phyloP scores from a whole-genome alignment of 208 protist genomes.

The Trypanosoma rangeli region DNA sequence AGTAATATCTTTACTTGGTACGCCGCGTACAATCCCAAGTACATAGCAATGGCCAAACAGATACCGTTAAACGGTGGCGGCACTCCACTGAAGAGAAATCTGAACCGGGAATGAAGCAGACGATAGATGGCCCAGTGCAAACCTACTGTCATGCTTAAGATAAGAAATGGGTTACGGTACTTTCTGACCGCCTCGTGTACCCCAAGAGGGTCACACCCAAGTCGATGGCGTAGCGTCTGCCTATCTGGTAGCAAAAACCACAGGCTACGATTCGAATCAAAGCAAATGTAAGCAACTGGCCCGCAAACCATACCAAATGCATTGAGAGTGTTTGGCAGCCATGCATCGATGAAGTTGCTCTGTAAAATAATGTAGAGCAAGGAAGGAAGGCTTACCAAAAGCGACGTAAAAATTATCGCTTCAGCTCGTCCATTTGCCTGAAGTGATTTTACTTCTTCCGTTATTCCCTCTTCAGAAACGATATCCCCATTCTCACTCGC shows the following conservation, averaged over 20 bases:
- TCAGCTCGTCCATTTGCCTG: conserved; percentile 67
- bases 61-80: conserved; percentile 66
- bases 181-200: conserved; percentile 42
- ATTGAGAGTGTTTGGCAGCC: conserved; percentile 61
- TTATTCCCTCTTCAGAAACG: conserved; percentile 10
- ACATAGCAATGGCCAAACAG: conserved; percentile 58
- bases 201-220: conserved; percentile 72
- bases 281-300: conserved; percentile 62
- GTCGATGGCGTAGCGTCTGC: conserved; percentile 26
- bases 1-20: conserved; percentile 57
- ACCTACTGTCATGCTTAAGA: conserved; percentile 26
- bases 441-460: conserved; percentile 28
- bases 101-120: conserved; percentile 70
- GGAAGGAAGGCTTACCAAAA: conserved; percentile 60
- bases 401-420: conserved; percentile 62
- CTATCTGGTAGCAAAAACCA: conserved; percentile 68
- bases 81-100: conserved; percentile 73
- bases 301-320: conserved; percentile 58
- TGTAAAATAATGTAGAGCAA: conserved; percentile 72
- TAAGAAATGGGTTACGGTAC: conserved; percentile 40
- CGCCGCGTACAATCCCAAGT: conserved; percentile 47
- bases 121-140: conserved; percentile 72
- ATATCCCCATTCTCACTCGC: background rate
- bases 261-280: conserved; percentile 44
- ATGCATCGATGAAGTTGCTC: conserved; percentile 60